Evolutionary conservation across 345 rosid species (phyloP).

Genomic region (Eutrema yunnanense): DNA sequence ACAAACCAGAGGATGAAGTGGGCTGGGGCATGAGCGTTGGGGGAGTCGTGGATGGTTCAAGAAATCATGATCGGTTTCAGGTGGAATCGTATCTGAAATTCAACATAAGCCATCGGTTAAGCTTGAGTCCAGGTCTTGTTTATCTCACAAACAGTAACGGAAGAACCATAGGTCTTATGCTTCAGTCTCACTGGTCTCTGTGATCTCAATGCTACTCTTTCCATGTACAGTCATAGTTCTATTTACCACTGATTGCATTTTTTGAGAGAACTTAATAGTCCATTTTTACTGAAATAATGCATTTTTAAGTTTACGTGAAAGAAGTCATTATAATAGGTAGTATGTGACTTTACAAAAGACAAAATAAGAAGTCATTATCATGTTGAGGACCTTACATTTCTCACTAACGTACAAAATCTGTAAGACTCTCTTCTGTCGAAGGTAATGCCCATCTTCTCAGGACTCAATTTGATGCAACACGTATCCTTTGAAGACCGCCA

Average conservation of each 20-base stretch:
- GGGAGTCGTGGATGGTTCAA: constrained; percentile 43
- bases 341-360: neutral
- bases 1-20: constrained; percentile 53
- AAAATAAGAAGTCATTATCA: neutral
- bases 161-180: constrained; percentile 47
- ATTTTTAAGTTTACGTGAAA: neutral
- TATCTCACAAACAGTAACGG: constrained; percentile 48
- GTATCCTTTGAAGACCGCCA: too few relatives aligned
- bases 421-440: neutral
- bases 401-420: neutral
- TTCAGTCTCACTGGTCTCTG: constrained; percentile 76
- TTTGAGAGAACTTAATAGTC: neutral
- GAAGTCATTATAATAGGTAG: neutral
- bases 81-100: constrained; percentile 61
- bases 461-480: neutral
- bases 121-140: constrained; percentile 62
- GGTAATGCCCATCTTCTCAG: neutral
- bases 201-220: constrained; percentile 20
- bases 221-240: constrained; percentile 1
- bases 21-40: constrained; percentile 78
- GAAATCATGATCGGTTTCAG: constrained; percentile 43
- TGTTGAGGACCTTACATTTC: neutral
- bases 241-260: neutral
- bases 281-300: neutral
- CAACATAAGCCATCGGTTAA: constrained; percentile 42